Evolutionary conservation across 768 basidiomycete genomes (phyloP), one percentile per base, ranked within the genome.

Genomic region (Boletus barrowsii): DNA sequence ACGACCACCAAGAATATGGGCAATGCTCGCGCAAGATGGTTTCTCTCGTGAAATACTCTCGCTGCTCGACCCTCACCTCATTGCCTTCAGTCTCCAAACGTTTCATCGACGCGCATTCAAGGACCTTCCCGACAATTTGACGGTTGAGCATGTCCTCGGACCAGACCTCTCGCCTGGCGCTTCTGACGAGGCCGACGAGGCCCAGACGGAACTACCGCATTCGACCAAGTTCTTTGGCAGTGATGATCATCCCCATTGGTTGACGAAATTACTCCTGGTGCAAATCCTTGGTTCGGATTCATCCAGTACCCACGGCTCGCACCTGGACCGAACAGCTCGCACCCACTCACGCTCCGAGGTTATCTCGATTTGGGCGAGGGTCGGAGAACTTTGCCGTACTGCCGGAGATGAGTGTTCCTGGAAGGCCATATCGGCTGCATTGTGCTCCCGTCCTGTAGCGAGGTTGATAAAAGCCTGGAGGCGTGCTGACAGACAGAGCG

Each of bases 381-480:
- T 92, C 2, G 91, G 83, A 1, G 91, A 93, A 62, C 67, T 86
- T 26, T 87, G 87, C 56, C 77, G 90, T 10, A 63, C 74, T n/a
- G 74, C 76, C 3, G 91, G 91, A 0, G 90, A 93, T 59, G 87
- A 88, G 63, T 87, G 84, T 55, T 83, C 88, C 14, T 93, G 87
- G 88, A 79, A 75, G 40, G 90, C 90, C 2, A 86, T 93, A 48
- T 70, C 69, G n/a, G 75, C 78, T 13, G 91, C 86, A 8, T 66
- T 93, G 15, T 88, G 86, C 56, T 84, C 86, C 15, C 75, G 84
- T 26, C 86, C 91, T 17, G 77, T 93, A 20, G 87, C 89, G 10
- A 74, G 91, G 36, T 68, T 93, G 46, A 87, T 85, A 47, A 90
- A 90, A 67, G 87, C 78, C 6, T 93, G 91, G 91, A 83, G 82